These are phyloP conservation scores for Thraustotheca clavata DNA, from an alignment of 352 stramenopile genomes.

Conservation along the genomic window DNA sequence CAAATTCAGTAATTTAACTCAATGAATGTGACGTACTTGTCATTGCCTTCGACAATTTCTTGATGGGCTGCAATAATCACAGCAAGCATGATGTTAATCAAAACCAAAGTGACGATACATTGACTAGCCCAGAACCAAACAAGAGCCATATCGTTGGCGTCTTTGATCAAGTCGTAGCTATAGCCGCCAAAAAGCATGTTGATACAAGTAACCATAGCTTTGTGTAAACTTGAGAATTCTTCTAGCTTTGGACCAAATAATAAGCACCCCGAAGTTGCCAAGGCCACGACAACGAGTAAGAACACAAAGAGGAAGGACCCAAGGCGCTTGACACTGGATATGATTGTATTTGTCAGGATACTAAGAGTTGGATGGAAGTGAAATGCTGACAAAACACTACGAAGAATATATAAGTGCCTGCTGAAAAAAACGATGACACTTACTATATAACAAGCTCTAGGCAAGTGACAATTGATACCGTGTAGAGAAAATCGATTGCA, in stretches of 20 bases:
- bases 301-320: constrained; percentile 49
- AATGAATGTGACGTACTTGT: not conserved
- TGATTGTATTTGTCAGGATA: constrained; percentile 48
- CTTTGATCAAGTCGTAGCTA: constrained; percentile 39
- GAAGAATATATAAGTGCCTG: not conserved
- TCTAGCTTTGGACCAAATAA: constrained; percentile 48
- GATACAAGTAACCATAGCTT: constrained; percentile 43
- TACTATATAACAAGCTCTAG: constrained; percentile 9
- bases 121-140: constrained; percentile 64
- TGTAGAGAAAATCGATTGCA: constrained; percentile 4
- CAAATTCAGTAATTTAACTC: not conserved
- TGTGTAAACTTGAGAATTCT: constrained; percentile 34
- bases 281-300: constrained; percentile 45
- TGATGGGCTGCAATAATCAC: constrained; percentile 29
- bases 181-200: constrained; percentile 71
- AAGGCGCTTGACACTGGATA: constrained; percentile 39
- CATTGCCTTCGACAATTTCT: not conserved
- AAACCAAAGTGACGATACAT: constrained; percentile 45
- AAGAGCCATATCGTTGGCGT: constrained; percentile 39
- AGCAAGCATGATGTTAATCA: constrained; percentile 68
- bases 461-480: not conserved
- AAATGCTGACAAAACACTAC: constrained; percentile 24
- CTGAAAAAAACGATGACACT: not conserved
- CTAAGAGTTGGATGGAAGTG: constrained; percentile 47
- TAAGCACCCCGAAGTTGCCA: constrained; percentile 36